phyloP scores from a whole-genome alignment of 176 grass and related monocot species.

The Aegilops sharonensis region DNA sequence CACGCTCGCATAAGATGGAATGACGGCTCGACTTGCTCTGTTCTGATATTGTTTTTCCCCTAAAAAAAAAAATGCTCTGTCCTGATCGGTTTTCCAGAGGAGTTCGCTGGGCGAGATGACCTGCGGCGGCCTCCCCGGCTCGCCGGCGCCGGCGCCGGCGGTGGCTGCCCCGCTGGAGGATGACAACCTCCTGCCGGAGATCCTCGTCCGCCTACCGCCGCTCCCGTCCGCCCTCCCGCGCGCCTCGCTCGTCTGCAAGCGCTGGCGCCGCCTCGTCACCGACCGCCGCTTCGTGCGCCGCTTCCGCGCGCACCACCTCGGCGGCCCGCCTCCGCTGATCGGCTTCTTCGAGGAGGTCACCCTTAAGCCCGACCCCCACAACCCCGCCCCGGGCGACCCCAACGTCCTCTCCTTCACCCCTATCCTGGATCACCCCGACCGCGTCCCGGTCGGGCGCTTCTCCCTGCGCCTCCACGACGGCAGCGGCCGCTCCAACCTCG shows the following conservation, averaged over 20 bases:
- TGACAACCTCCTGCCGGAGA: not conserved
- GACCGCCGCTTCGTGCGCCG: constrained; percentile 3
- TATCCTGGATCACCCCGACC: not conserved
- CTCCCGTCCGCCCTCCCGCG: not conserved
- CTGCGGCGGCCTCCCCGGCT: not conserved
- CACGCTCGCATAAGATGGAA: too few species aligned
- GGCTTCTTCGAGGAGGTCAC: not conserved
- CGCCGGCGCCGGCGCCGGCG: not conserved
- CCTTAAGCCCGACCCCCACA: not conserved
- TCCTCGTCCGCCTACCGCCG: constrained; percentile 3
- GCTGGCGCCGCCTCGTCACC: not conserved
- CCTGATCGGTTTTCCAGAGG: not conserved
- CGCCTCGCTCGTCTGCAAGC: not conserved
- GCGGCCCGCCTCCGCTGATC: not conserved
- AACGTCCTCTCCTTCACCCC: not conserved
- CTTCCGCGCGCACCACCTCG: not conserved
- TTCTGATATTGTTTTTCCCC: too few species aligned
- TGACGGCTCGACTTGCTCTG: too few species aligned
- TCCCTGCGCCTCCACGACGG: not conserved
- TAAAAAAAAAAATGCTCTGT: too few species aligned
- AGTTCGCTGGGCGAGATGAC: not conserved
- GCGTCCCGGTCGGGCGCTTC: not conserved
- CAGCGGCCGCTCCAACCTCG: not conserved
- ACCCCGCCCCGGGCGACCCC: not conserved
- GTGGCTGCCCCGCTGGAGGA: not conserved